A percentile compares a stretch with the other conserved stretches of the same genome.
Evolutionary conservation across 768 basidiomycete species (phyloP).

Genomic region (Termitomyces sp.): DNA sequence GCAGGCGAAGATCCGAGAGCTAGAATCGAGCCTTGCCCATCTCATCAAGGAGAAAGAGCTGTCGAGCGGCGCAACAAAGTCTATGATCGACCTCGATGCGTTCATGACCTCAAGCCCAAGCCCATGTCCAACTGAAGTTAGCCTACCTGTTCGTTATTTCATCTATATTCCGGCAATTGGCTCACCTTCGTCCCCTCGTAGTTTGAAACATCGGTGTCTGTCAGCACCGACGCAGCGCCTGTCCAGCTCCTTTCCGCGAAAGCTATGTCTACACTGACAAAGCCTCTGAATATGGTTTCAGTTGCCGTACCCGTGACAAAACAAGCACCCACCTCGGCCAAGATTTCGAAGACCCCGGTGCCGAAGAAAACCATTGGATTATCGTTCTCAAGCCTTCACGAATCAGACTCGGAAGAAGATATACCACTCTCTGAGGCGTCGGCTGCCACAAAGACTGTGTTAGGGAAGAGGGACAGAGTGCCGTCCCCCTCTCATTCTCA

Average conservation of each 20-base stretch:
- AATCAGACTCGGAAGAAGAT: conserved; percentile 16
- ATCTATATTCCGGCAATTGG: neutral
- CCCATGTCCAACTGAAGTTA: neutral
- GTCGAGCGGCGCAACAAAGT: conserved; percentile 20
- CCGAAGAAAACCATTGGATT: neutral
- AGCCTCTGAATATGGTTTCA: neutral
- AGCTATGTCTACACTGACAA: neutral
- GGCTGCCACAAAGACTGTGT: neutral
- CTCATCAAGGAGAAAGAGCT: conserved; percentile 36
- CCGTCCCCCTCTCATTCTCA: conserved; percentile 4
- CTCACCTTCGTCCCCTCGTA: neutral
- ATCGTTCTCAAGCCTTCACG: conserved; percentile 9
- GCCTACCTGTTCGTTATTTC: neutral
- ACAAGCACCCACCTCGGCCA: neutral
- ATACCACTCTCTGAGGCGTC: conserved; percentile 13
- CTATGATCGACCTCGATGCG: conserved; percentile 37
- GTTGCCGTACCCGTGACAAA: neutral
- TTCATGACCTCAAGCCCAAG: conserved; percentile 37
- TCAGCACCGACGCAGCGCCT: neutral
- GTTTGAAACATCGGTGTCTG: neutral
- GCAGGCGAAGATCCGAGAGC: conserved; percentile 38
- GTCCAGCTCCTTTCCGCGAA: neutral
- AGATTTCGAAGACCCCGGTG: neutral
- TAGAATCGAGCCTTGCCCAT: conserved; percentile 46
- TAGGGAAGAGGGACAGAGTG: conserved; percentile 14